These are phyloP conservation scores for Entamoeba histolytica DNA, from an alignment of 208 protist genomes.

Conservation along the genomic window DNA sequence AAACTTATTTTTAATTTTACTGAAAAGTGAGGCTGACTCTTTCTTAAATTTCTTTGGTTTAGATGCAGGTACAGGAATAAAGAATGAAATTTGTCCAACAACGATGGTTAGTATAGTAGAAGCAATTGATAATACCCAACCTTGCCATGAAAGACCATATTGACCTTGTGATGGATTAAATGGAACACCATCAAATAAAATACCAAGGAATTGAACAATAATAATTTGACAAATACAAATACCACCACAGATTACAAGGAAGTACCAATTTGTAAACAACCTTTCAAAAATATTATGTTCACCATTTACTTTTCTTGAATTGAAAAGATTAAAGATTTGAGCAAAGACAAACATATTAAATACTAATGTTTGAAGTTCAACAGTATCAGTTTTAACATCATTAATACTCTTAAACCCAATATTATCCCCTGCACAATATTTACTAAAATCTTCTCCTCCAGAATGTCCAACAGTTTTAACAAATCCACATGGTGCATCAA, in stretches of 20 bases:
- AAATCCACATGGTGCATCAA: not conserved
- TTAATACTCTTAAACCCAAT: not conserved
- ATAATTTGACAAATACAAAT: constrained; percentile 3
- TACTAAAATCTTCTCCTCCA: not conserved
- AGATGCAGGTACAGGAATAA: not conserved
- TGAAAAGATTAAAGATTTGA: constrained; percentile 22
- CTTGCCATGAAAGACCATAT: not conserved
- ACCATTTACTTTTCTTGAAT: constrained; percentile 9
- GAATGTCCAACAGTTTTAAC: not conserved
- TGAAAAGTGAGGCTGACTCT: not conserved
- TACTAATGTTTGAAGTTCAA: constrained; percentile 2
- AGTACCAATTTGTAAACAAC: not conserved
- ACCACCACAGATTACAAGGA: not conserved
- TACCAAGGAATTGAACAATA: constrained; percentile 14
- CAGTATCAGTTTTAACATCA: not conserved
- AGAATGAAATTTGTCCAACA: not conserved
- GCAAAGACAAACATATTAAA: constrained; percentile 16
- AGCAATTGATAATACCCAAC: not conserved
- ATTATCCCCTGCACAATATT: not conserved
- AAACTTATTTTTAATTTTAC: not conserved
- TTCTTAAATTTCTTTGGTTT: not conserved
- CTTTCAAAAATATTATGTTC: constrained; percentile 14
- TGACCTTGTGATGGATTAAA: not conserved
- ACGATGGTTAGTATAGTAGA: not conserved
- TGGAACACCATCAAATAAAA: not conserved